A percentile compares a stretch with the other conserved stretches of the same genome.
phyloP scores from a whole-genome alignment of 306 rosid species.

The Rubus parviflorus region DNA sequence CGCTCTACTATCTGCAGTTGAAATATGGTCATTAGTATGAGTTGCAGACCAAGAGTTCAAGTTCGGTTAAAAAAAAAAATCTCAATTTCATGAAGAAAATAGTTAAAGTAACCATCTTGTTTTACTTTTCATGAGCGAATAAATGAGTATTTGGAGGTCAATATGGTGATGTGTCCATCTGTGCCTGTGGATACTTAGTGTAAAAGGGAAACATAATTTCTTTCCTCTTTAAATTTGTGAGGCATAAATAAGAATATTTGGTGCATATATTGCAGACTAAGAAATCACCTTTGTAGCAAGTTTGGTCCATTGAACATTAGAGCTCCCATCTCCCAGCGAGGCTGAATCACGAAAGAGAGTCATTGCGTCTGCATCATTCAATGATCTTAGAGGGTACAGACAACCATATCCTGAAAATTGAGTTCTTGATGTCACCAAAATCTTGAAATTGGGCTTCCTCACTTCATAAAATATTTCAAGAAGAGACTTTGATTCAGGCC shows the following conservation, averaged over 20 bases:
- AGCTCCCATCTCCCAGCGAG: constrained; percentile 20
- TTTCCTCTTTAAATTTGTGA: not conserved
- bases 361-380: constrained; percentile 27
- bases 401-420: constrained; percentile 32
- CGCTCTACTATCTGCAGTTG: constrained; percentile 48
- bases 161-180: constrained; percentile 4
- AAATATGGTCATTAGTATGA: constrained; percentile 2
- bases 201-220: not conserved
- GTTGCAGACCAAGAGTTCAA: constrained; percentile 14
- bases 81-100: not conserved
- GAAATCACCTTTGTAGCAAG: constrained; percentile 17
- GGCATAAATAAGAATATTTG: not conserved
- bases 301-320: not conserved
- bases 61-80: constrained; percentile 17
- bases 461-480: constrained; percentile 44
- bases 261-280: constrained; percentile 4
- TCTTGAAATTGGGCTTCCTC: constrained; percentile 34
- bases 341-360: constrained; percentile 46
- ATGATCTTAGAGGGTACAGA: no score
- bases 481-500: constrained; percentile 39
- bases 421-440: constrained; percentile 63
- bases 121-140: not conserved
- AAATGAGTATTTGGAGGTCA: constrained; percentile 5
- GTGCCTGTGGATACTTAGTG: not conserved
- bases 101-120: not conserved